Percentiles rank a stretch among this genome's conserved stretches.
These are phyloP conservation scores for Yamadazyma songkhlaensis DNA, from an alignment of 1,139 yeast species.

Conservation along the genomic window DNA sequence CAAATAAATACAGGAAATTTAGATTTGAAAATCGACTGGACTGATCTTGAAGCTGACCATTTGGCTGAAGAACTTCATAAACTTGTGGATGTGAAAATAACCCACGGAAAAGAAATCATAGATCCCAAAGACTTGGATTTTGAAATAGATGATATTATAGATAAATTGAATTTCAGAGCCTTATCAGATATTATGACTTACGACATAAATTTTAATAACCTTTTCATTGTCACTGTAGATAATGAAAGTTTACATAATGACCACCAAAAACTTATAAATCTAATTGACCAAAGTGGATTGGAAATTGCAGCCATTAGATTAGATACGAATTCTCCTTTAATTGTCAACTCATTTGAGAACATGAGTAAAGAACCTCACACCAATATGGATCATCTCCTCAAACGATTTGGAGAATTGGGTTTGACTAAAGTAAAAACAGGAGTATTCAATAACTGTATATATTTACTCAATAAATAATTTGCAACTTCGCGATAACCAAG, in stretches of 20 bases:
- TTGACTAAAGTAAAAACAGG: slow-evolving; percentile 26
- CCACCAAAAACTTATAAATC: slow-evolving; percentile 3
- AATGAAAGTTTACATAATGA: slow-evolving; percentile 14
- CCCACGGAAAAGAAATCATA: not conserved
- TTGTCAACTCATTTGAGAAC: slow-evolving; percentile 9
- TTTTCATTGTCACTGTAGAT: slow-evolving; percentile 31
- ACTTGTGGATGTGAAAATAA: not conserved
- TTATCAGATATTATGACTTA: slow-evolving; percentile 24
- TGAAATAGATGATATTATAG: not conserved
- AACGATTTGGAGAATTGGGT: slow-evolving; percentile 28
- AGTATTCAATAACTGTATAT: slow-evolving; percentile 19
- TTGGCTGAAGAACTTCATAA: not conserved
- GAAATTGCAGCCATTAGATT: slow-evolving; percentile 30
- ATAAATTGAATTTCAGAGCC: not conserved
- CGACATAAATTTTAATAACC: slow-evolving; percentile 28
- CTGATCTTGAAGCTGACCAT: slow-evolving; percentile 4
- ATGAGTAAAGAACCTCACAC: slow-evolving; percentile 1
- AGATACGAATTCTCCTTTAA: slow-evolving; percentile 15
- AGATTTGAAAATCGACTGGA: slow-evolving; percentile 1
- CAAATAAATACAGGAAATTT: not conserved
- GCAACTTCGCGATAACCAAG: not conserved
- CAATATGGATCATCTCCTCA: slow-evolving; percentile 18
- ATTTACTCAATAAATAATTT: slow-evolving; percentile 8
- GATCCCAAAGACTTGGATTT: not conserved
- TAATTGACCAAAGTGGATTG: slow-evolving; percentile 14